These are phyloP conservation scores for Coniochaeta sp. DNA, from an alignment of 2,329 filamentous ascomycete species.

Conservation along the genomic window DNA sequence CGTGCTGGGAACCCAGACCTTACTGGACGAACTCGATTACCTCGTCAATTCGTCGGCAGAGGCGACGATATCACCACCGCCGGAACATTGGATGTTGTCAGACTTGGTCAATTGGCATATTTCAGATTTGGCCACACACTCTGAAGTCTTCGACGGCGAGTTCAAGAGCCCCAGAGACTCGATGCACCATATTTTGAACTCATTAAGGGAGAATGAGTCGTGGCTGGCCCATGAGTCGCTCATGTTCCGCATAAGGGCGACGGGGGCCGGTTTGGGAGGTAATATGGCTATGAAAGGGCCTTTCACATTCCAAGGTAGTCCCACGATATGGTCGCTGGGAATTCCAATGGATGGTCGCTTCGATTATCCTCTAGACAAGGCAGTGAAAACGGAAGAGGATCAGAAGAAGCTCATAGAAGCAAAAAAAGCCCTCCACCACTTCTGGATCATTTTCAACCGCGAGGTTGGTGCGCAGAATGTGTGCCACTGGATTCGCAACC, in stretches of 20 bases:
- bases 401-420: not conserved
- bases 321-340: not conserved
- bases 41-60: not conserved
- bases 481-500: not conserved
- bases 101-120: not conserved
- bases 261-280: not conserved
- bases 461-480: not conserved
- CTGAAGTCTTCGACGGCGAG: not conserved
- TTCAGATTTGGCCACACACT: not conserved
- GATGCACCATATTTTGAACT: not conserved
- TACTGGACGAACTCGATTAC: not conserved
- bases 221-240: not conserved
- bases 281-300: not conserved
- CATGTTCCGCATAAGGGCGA: not conserved
- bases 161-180: not conserved
- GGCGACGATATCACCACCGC: not conserved
- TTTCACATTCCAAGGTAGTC: not conserved
- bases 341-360: not conserved
- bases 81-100: not conserved
- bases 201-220: not conserved
- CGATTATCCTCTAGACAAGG: not conserved
- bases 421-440: not conserved
- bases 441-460: not conserved
- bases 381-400: not conserved
- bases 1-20: not conserved